phyloP scores from a whole-genome alignment of 495 filamentous ascomycete genomes.

The Penicillium maclennaniae region DNA sequence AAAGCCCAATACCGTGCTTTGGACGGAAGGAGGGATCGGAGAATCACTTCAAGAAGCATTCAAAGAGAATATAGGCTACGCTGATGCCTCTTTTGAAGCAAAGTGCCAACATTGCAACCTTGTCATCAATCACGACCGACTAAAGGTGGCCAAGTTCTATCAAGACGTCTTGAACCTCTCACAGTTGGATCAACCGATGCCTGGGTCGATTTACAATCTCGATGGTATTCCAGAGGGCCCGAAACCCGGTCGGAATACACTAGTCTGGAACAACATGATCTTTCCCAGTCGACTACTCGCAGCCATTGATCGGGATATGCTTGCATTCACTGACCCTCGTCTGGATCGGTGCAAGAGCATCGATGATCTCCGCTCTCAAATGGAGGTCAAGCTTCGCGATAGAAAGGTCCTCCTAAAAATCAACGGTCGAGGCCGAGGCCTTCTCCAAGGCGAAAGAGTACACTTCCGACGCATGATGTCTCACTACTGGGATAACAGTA shows the following conservation, averaged over 20 bases:
- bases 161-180: constrained; percentile 47
- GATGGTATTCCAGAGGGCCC: constrained; percentile 29
- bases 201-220: constrained; percentile 54
- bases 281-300: constrained; percentile 58
- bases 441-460: constrained; percentile 28
- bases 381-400: constrained; percentile 15
- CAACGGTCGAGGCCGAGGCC: background rate
- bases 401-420: background rate
- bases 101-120: constrained; percentile 43
- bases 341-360: constrained; percentile 17
- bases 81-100: constrained; percentile 53
- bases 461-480: constrained; percentile 70
- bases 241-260: background rate
- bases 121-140: constrained; percentile 46
- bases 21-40: constrained; percentile 22
- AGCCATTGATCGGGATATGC: constrained; percentile 34
- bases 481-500: constrained; percentile 75
- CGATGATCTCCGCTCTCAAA: constrained; percentile 7
- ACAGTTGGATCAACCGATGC: constrained; percentile 47
- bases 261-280: constrained; percentile 24
- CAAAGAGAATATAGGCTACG: constrained; percentile 47
- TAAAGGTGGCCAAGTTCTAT: constrained; percentile 53
- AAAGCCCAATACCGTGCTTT: constrained; percentile 10
- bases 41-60: constrained; percentile 12
- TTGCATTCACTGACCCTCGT: constrained; percentile 30